phyloP scores from a whole-genome alignment of 1,284 basidiomycete species.

The Cryptococcus hybrid region DNA sequence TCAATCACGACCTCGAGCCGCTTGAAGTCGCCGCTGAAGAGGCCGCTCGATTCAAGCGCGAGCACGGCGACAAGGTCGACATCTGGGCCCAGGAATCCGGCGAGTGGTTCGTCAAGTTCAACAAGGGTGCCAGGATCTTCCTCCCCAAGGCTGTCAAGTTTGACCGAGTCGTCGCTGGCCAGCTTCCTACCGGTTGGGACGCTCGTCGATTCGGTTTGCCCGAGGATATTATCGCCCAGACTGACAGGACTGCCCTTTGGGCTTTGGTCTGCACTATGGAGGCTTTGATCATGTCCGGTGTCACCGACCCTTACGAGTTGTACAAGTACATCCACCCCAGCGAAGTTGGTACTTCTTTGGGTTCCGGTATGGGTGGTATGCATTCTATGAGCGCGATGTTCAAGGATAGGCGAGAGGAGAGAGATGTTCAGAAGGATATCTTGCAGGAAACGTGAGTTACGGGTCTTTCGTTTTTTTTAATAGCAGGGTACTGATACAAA shows the following conservation, averaged over 20 bases:
- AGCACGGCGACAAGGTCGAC: constrained; percentile 96
- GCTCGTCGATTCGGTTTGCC: constrained; percentile 96
- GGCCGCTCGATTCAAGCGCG: constrained; percentile 91
- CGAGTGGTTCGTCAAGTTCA: constrained; percentile 97
- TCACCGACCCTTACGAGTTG: constrained; percentile 95
- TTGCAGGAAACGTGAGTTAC: constrained; percentile 92
- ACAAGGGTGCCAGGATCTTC: constrained; percentile 92
- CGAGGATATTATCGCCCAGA: constrained; percentile 93
- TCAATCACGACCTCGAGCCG: constrained; percentile 94
- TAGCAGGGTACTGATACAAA: constrained; percentile 1
- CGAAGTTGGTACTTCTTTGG: constrained; percentile 86
- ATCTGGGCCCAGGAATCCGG: constrained; percentile 86
- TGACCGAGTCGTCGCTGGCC: constrained; percentile 90
- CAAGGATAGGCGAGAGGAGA: constrained; percentile 95
- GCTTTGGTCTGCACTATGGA: constrained; percentile 93
- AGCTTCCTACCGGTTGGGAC: constrained; percentile 96
- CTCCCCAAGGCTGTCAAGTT: constrained; percentile 96
- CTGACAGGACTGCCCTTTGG: constrained; percentile 94
- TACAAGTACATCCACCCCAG: constrained; percentile 97
- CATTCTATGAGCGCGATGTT: constrained; percentile 92
- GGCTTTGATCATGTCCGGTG: constrained; percentile 93
- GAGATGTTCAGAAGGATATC: constrained; percentile 96
- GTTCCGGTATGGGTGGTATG: constrained; percentile 97
- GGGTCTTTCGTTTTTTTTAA: not conserved
- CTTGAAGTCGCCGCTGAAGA: constrained; percentile 90